Evolutionary conservation across 148 eudicot species (phyloP), one percentile per base, ranked within the genome.

Genomic region (Vaccinium darrowii): DNA sequence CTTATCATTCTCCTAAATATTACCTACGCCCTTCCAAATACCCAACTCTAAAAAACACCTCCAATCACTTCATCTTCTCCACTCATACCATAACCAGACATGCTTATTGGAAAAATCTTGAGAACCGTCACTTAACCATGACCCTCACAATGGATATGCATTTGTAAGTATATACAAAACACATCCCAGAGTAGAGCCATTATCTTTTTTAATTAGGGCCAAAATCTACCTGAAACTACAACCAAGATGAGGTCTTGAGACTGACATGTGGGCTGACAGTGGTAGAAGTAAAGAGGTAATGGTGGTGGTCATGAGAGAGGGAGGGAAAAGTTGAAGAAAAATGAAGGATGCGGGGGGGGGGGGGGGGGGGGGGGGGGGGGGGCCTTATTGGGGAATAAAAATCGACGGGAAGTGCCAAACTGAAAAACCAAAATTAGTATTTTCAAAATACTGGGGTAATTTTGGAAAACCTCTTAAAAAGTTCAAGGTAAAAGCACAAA

Each of bases 11-110:
- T 69, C 74, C 25, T 12, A 69, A 27, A 69, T 27, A 69, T 27
- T 16, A 69, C 36, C 39, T 27, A 25, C 7, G 19, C 74, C 74
- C 71, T n/a, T 65, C 18, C 27, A 27, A 27, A 69, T 13, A 27
- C 74, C 36, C 71, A 23, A 30, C 74, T 69, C 43, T 36, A 4
- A 12, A 69, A 69, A 69, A 69, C 39, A 69, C 74, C 74, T 27
- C 74, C 74, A 69, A 69, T 12, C 74, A 69, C 74, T 13, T 69
- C 73, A 12, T 67, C 73, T 67, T 67, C 73, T 65, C 72, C 72
- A 65, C 13, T 65, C 72, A 23, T 9, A 30, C 12, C 73, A 25
- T 67, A 67, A 67, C 73, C 73, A 67, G 73, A 67, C 73, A 67
- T 67, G 36, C 73, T 69, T 69, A 69, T 25, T 3, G 25, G n/a